phyloP scores from a whole-genome alignment of 768 basidiomycete species.

The Tephrocybe sp. region DNA sequence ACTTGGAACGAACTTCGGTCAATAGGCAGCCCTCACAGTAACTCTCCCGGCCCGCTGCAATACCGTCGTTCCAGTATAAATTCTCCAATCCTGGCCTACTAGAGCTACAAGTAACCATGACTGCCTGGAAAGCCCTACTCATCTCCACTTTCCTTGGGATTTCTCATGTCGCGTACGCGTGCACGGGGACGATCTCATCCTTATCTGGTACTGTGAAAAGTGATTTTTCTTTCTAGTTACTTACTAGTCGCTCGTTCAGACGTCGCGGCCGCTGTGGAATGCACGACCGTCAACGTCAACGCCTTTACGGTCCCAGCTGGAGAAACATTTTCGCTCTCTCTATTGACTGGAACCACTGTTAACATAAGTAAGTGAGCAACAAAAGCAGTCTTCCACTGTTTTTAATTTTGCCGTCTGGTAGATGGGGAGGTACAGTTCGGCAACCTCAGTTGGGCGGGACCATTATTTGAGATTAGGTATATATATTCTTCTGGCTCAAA shows the following conservation, averaged over 20 bases:
- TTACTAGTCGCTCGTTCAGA: constrained; percentile 31
- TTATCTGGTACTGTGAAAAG: constrained; percentile 33
- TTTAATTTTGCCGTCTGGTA: constrained; percentile 21
- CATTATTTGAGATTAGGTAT: constrained; percentile 52
- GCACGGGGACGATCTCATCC: constrained; percentile 57
- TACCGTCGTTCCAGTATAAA: constrained; percentile 17
- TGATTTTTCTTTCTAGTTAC: constrained; percentile 1
- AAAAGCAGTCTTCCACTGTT: not conserved
- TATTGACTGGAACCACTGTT: constrained; percentile 52
- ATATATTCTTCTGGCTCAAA: constrained; percentile 5
- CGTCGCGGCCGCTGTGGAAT: constrained; percentile 49
- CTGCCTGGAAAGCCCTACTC: constrained; percentile 6
- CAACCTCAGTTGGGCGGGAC: constrained; percentile 50
- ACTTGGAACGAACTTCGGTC: constrained; percentile 2
- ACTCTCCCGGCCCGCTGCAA: constrained; percentile 12
- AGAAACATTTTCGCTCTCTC: constrained; percentile 44
- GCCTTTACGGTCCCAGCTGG: constrained; percentile 58
- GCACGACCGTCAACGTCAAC: constrained; percentile 58
- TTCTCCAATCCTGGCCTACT: not conserved
- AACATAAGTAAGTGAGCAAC: constrained; percentile 55
- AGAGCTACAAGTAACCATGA: not conserved
- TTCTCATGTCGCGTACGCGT: constrained; percentile 25
- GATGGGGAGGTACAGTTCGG: constrained; percentile 62
- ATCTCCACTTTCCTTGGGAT: constrained; percentile 13
- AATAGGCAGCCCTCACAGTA: not conserved